Conservation (phyloP, 2,329 filamentous ascomycete species). For the Parasarocladium wereldwijsianum region DNA sequence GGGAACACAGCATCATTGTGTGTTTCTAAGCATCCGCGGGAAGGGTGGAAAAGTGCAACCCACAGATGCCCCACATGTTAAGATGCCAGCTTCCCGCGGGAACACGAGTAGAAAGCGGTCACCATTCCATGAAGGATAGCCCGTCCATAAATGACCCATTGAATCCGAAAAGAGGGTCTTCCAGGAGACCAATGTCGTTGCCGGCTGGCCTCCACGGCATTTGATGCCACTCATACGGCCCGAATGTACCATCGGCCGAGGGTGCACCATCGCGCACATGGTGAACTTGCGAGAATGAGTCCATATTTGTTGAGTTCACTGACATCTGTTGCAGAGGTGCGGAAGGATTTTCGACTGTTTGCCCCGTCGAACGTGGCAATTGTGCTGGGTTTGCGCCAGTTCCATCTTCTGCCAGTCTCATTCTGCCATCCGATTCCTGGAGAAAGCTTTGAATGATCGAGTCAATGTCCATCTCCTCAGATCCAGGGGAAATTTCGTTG, state of each 20-base stretch:
- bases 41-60: too few species aligned
- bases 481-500: slow-evolving; percentile 5
- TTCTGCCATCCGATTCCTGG: slow-evolving; percentile 9
- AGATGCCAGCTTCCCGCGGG: slow-evolving; percentile 2
- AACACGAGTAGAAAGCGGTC: neutral
- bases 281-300: too few species aligned
- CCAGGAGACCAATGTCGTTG: too few species aligned
- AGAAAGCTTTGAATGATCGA: slow-evolving; percentile 21
- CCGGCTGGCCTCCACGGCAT: too few species aligned
- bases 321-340: neutral
- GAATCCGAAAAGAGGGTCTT: slow-evolving; percentile 17
- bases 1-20: too few species aligned
- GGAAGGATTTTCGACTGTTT: neutral
- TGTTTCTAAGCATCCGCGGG: too few species aligned
- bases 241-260: too few species aligned
- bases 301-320: neutral
- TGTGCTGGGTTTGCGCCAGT: neutral
- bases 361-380: too few species aligned
- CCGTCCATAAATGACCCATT: slow-evolving; percentile 15
- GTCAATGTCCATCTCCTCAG: slow-evolving; percentile 18
- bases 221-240: too few species aligned
- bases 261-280: too few species aligned
- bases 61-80: too few species aligned
- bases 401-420: neutral
- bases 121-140: slow-evolving; percentile 8